Conservation (phyloP, 768 basidiomycete species). For the Agaricus subrufescens region DNA sequence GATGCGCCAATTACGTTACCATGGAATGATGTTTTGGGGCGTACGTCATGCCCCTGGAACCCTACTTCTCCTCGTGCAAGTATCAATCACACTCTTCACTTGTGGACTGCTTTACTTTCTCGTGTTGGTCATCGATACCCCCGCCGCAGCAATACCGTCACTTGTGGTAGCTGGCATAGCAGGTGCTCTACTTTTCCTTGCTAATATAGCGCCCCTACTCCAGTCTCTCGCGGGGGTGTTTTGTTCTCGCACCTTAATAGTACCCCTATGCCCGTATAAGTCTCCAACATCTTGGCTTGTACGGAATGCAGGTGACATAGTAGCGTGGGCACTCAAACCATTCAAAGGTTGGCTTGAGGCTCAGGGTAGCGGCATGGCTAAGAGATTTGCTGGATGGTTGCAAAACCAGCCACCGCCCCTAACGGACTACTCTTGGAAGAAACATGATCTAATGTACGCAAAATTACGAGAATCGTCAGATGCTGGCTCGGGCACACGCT, state of each 20-base stretch:
- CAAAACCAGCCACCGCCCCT: no score
- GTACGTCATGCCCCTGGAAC: not conserved
- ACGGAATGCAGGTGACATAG: not conserved
- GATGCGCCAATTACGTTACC: conserved; percentile 4
- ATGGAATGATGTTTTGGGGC: conserved; percentile 1
- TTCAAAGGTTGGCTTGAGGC: not conserved
- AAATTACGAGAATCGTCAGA: no score
- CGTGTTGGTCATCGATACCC: not conserved
- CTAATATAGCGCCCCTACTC: not conserved
- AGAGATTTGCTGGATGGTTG: not conserved
- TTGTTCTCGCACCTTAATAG: not conserved
- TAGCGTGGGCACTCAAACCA: not conserved
- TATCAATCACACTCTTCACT: conserved; percentile 2
- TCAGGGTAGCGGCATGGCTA: not conserved
- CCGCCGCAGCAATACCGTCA: not conserved
- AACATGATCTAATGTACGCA: not conserved
- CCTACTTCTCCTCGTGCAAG: conserved; percentile 2
- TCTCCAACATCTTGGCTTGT: conserved; percentile 6
- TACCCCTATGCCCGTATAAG: conserved; percentile 7
- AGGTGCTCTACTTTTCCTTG: not conserved
- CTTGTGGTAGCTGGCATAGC: conserved; percentile 2
- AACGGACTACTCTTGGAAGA: not conserved
- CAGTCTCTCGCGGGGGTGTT: not conserved
- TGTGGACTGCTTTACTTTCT: conserved; percentile 4
- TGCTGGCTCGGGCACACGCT: no score